A percentile compares a stretch with the other conserved stretches of the same genome.
Conservation (phyloP, 2,329 filamentous ascomycete species). For the Cercospora beticola region DNA sequence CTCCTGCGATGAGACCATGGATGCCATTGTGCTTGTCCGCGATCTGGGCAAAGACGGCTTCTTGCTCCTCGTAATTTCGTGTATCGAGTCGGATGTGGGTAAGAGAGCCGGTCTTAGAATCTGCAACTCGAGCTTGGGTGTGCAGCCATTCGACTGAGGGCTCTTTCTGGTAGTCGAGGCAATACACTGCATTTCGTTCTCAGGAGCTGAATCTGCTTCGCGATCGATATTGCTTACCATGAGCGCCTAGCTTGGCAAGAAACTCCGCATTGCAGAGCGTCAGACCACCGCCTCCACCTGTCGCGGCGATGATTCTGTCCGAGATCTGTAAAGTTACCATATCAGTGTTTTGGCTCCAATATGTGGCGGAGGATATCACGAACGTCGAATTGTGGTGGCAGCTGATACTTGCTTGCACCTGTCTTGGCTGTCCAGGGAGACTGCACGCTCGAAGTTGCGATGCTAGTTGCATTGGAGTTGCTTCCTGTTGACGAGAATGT, state of each 20-base stretch:
- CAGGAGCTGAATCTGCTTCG: background rate
- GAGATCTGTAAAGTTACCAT: constrained; percentile 18
- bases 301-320: constrained; percentile 28
- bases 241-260: constrained; percentile 50
- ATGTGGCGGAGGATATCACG: background rate
- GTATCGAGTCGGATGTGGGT: constrained; percentile 52
- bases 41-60: constrained; percentile 31
- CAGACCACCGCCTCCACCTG: constrained; percentile 31
- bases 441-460: background rate
- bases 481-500: background rate
- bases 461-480: background rate
- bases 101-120: constrained; percentile 43
- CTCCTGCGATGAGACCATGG: constrained; percentile 37
- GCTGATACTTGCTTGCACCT: background rate
- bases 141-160: constrained; percentile 46
- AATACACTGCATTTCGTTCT: constrained; percentile 42
- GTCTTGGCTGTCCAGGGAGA: background rate
- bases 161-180: constrained; percentile 47
- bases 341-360: background rate
- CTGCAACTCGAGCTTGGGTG: constrained; percentile 40
- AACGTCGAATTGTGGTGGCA: background rate
- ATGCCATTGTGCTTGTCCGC: constrained; percentile 31
- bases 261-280: constrained; percentile 46
- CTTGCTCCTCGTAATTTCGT: constrained; percentile 38
- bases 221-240: constrained; percentile 36